Evolutionary conservation across 108 stramenopile genomes (phyloP), one percentile per base, ranked within the genome.

Genomic region (Cyclotella choctawhatcheeana): DNA sequence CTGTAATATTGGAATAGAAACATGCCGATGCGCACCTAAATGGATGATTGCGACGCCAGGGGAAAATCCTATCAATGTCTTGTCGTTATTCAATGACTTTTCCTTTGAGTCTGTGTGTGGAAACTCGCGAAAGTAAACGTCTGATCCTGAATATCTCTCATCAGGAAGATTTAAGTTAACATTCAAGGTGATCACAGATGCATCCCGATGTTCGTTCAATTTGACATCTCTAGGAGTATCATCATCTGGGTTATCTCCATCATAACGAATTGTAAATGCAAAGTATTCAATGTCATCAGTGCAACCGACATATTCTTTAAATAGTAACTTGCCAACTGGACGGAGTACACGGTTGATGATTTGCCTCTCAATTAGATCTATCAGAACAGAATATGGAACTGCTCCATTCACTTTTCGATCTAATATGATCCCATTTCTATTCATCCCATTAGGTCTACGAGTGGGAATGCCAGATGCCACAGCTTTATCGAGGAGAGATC

Each of bases 391-490:
- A 29, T 74, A 37, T 31, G 71, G 44, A 7, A 86, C 76, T 10
- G 82, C 85, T 21, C 87, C 87, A 35, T 77, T 14, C 20, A 84
- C 77, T 30, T 73, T 18, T 1, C 47, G 53, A 34, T 86, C 87
- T 5, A 89, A 31, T 14, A 89, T 66, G 31, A 71, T 1, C 2
- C 89, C 89, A 69, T 74, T 45, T 5, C 89, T 85, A 73, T 90
- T 90, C 89, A 90, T 90, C 16, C 79, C 89, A 76, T 90, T 90
- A 53, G 89, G 89, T 25, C 89, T 76, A 37, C 86, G 85, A 18
- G 44, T 81, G n/a, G 86, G 86, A 47, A 90, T 90, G 16, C 79
- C 76, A 12, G 79, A 76, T 1, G 30, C 2, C 17, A 44, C 7
- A 0, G 79, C 83, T 10, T 29, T 12, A 60, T 82, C 77, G 0